Evolutionary conservation across 2,329 filamentous ascomycete species (phyloP), one percentile per base, ranked within the genome.

Genomic region (Cadophora sp.): DNA sequence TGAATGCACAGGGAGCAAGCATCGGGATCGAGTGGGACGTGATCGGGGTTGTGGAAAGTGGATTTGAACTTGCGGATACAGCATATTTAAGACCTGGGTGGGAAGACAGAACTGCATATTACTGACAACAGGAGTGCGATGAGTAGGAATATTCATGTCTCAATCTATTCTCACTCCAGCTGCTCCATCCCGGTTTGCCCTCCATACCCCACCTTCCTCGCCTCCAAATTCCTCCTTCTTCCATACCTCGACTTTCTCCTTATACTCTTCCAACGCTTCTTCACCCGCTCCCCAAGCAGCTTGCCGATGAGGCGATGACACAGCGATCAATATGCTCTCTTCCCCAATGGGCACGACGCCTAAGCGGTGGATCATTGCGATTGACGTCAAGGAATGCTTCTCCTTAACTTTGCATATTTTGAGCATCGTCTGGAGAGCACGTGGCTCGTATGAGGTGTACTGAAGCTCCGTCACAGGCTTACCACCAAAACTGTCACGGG

Each of bases 191-290:
- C 90, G 82, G 81, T 97, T 97, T 69, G 92, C 93, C 80, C 93
- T 90, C 94, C 94, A 97, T 55, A 96, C 86, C 7, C 86, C 84
- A 19, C 90, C 92, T 71, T 91, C 90, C 26, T 89, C 91, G 1
- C 87, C 91, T 56, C 86, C 88, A 83, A 97, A 97, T 78, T 93
- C 91, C 82, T 98, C 95, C 72, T 89, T 84, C 82, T 97, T 97
- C 95, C 95, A 97, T 51, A 99, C 90, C 83, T 99, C 96, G n/a
- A 93, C 93, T 72, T 85, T 89, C 65, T 87, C 87, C 82, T 98
- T 99, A 77, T 92, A 93, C 78, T 88, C 83, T 82, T 98, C 95
- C 68, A 98, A 81, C 40, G 94, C 92, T 81, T 97, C 93, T 82
- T 98, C 95, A 0, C 92, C 95, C 0, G 92, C 95, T 74, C 83